Percentiles rank a stretch among this genome's conserved stretches.
These are phyloP conservation scores for Aspergillus piperis DNA, from an alignment of 2,329 filamentous ascomycete species.

Conservation along the genomic window DNA sequence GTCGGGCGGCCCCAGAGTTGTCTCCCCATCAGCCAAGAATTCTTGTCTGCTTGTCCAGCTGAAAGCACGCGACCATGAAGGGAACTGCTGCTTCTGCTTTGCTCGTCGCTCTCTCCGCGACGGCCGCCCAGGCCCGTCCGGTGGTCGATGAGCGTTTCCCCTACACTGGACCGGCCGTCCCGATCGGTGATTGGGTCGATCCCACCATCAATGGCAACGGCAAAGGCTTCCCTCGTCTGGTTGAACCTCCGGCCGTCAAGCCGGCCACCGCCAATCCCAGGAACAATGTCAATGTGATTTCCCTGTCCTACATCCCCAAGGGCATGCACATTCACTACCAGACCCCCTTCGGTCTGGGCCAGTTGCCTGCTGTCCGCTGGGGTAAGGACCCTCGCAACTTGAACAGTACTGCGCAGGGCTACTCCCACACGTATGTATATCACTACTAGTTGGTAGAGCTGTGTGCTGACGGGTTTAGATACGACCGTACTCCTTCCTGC, in stretches of 20 bases:
- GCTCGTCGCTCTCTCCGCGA: constrained; percentile 24
- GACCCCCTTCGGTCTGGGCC: constrained; percentile 55
- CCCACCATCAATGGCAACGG: constrained; percentile 54
- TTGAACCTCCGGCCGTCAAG: constrained; percentile 53
- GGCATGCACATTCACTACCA: constrained; percentile 58
- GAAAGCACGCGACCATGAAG: constrained; percentile 22
- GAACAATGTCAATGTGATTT: constrained; percentile 58
- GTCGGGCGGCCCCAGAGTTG: neutral
- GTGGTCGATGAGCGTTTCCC: constrained; percentile 48
- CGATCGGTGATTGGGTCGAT: constrained; percentile 56
- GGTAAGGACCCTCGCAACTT: constrained; percentile 40
- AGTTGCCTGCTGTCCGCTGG: constrained; percentile 48
- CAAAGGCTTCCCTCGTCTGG: constrained; percentile 53
- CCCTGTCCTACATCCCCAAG: constrained; percentile 49
- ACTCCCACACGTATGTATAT: constrained; percentile 42
- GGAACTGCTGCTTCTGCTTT: constrained; percentile 22
- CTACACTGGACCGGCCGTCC: constrained; percentile 52
- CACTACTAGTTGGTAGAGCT: neutral
- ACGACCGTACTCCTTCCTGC: constrained; percentile 55
- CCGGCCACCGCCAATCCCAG: constrained; percentile 46
- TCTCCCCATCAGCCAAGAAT: neutral
- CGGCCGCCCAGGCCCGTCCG: constrained; percentile 25
- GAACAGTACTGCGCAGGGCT: constrained; percentile 40
- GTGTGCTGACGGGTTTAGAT: constrained; percentile 31
- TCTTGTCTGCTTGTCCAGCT: neutral